These are phyloP conservation scores for Colletotrichum lentis DNA, from an alignment of 2,329 filamentous ascomycete species.

Conservation along the genomic window DNA sequence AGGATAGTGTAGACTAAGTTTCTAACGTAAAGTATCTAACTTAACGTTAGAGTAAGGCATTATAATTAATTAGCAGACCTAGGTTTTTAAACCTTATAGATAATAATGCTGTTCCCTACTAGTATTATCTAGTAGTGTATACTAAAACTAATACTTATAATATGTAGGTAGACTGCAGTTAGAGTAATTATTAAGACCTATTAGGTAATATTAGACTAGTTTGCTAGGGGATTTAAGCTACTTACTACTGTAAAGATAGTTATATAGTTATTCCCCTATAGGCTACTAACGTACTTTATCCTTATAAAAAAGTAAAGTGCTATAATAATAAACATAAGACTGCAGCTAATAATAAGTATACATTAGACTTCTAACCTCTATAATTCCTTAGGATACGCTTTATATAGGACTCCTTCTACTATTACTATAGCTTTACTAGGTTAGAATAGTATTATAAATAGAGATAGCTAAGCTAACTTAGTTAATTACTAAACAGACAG, in stretches of 20 bases:
- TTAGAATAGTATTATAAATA: not conserved
- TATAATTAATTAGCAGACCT: not conserved
- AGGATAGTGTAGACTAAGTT: slow-evolving; percentile 14
- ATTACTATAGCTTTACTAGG: slow-evolving; percentile 7
- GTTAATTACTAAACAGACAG: slow-evolving; percentile 6
- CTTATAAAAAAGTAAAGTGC: slow-evolving; percentile 1
- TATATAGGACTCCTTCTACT: slow-evolving; percentile 11
- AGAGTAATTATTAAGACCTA: slow-evolving; percentile 2
- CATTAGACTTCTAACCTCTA: slow-evolving; percentile 4
- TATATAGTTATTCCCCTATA: slow-evolving; percentile 4
- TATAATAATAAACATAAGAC: not conserved
- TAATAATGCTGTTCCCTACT: slow-evolving; percentile 5
- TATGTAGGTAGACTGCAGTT: slow-evolving; percentile 4
- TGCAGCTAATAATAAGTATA: slow-evolving; percentile 14
- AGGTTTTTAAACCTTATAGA: slow-evolving; percentile 4
- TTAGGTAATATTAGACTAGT: not conserved
- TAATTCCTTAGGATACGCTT: slow-evolving; percentile 12
- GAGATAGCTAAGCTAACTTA: not conserved
- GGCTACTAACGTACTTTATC: slow-evolving; percentile 1
- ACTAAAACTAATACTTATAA: slow-evolving; percentile 5
- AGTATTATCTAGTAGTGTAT: slow-evolving; percentile 8
- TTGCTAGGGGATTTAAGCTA: not conserved
- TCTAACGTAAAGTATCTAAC: slow-evolving; percentile 15
- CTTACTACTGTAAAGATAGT: slow-evolving; percentile 12
- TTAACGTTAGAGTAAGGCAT: not conserved